These are phyloP conservation scores for Curvularia spicifera DNA, from an alignment of 2,329 filamentous ascomycete genomes.

Conservation along the genomic window DNA sequence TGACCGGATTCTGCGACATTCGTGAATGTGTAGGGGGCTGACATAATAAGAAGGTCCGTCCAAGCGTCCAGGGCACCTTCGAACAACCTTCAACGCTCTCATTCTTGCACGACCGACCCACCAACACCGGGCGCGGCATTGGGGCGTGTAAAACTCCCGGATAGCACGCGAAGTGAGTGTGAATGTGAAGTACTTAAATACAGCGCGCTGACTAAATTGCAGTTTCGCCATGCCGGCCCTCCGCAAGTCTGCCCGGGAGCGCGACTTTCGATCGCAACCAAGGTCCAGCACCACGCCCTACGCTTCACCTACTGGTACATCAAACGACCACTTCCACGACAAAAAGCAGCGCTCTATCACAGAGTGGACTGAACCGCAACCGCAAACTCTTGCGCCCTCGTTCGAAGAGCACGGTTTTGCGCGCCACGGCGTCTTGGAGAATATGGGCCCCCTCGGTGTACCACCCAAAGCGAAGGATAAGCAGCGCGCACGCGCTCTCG, in stretches of 20 bases:
- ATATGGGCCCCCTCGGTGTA: slow-evolving; percentile 81
- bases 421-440: slow-evolving; percentile 76
- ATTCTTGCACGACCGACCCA: slow-evolving; percentile 35
- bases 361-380: slow-evolving; percentile 64
- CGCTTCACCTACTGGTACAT: slow-evolving; percentile 39
- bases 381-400: slow-evolving; percentile 65
- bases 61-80: slow-evolving; percentile 26
- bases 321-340: slow-evolving; percentile 37
- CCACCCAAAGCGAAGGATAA: slow-evolving; percentile 69
- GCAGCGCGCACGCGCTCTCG: slow-evolving; percentile 58
- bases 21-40: slow-evolving; percentile 24
- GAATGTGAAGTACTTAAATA: slow-evolving; percentile 13
- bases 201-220: slow-evolving; percentile 42
- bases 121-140: slow-evolving; percentile 38
- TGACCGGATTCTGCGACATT: slow-evolving; percentile 14
- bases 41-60: slow-evolving; percentile 28
- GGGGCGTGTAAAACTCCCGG: slow-evolving; percentile 34
- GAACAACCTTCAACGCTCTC: slow-evolving; percentile 32
- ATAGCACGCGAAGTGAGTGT: slow-evolving; percentile 45
- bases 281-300: slow-evolving; percentile 47
- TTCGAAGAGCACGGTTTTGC: slow-evolving; percentile 79
- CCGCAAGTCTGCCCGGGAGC: slow-evolving; percentile 45
- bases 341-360: slow-evolving; percentile 51
- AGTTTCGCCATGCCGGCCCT: slow-evolving; percentile 49
- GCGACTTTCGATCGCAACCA: slow-evolving; percentile 35